Base-by-base conservation (phyloP, 177 flowering plant genomes). In the Vitis hybrid region DNA sequence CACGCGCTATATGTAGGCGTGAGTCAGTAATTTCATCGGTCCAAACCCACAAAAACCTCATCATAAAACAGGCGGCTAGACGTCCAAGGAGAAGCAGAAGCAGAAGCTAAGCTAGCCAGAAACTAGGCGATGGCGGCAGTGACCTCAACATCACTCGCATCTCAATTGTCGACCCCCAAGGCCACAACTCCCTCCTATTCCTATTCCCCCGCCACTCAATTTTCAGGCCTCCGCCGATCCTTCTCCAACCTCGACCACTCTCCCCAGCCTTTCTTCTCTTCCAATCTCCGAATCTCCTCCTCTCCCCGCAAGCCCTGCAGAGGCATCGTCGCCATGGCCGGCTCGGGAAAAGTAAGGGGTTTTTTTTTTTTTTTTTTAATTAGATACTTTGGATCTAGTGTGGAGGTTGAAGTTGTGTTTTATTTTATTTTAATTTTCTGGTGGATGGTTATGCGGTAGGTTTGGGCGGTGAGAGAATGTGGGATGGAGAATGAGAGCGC, bases 311-410 rank as follows among this genome's bases (percentile, higher is more conserved):
- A 76, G 58, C 70, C 71, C 23, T 75, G 66, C 73, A 66, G 87
- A 52, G 83, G 74, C 34, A 88, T 87, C 51, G 86, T 83, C n/a
- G 69, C 97, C 64, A 91, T 91, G 97, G 94, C 92, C 56, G 91
- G 89, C 72, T 70, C 92, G 10, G 91, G 92, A 59, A 87, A 86
- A 89, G 97, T 88, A 32, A 56, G n/a, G 23, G 26, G 12, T 59
- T 52, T 1, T 59, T 56, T 14, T 1, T 12, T 13, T 49, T 63
- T 19, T 56, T 21, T 19, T 52, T 23, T 61, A 19, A 9, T 61
- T 51, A 51, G 11, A 6, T 34, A 34, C 5, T 34, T 34, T 34
- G 6, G 45, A 34, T 34, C 45, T 6, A 6, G 7, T 5, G 45
- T 0, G 45, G 45, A 34, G 45, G 45, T 34, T 23, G 2, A 23